phyloP scores from a whole-genome alignment of 495 filamentous ascomycete genomes.

The Podospora tetraspora region DNA sequence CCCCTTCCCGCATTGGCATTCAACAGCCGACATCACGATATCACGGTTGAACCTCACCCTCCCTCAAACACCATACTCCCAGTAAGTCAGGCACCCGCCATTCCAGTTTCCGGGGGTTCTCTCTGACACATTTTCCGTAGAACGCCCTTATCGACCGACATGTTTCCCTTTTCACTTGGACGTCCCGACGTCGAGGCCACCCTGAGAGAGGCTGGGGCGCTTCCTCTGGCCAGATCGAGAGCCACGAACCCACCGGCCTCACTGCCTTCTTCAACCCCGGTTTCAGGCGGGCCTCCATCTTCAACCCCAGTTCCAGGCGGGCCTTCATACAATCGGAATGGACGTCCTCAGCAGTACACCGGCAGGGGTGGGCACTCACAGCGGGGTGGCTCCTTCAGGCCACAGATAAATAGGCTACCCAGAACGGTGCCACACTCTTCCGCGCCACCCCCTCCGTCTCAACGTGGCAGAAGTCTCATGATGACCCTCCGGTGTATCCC shows the following conservation, averaged over 20 bases:
- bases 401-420: not conserved
- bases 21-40: not conserved
- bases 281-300: not conserved
- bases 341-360: not conserved
- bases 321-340: not conserved
- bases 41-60: not conserved
- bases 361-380: not conserved
- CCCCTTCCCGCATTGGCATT: not conserved
- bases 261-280: not conserved
- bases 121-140: not conserved
- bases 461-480: slow-evolving; percentile 16
- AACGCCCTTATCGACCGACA: not conserved
- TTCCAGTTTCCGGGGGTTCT: not conserved
- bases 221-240: not conserved
- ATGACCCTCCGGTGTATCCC: slow-evolving; percentile 29
- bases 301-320: not conserved
- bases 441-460: slow-evolving; percentile 20
- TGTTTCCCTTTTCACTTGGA: not conserved
- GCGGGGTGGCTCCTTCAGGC: not conserved
- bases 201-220: not conserved
- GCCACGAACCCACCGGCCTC: not conserved
- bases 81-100: not conserved
- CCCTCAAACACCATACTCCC: not conserved
- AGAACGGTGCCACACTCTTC: not conserved
- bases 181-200: not conserved